Percentiles rank a stretch among this genome's conserved stretches.
Conservation (phyloP, 768 basidiomycete species). For the Leucocoprinus sp. region DNA sequence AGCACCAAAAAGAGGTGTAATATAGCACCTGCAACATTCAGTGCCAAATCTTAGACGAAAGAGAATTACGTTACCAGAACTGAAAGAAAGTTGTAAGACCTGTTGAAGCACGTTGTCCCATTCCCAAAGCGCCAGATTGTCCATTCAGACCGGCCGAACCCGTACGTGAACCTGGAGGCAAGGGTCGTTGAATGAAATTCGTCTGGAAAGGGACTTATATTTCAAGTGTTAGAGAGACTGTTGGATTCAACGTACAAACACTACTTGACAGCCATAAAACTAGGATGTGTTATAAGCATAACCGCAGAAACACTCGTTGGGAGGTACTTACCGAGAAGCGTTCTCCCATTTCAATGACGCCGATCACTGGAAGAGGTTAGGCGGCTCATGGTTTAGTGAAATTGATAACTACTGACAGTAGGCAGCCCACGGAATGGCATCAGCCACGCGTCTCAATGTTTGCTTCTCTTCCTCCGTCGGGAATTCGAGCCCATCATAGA, state of each 20-base stretch:
- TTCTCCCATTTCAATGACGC: conserved; percentile 61
- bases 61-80: conserved; percentile 44
- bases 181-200: conserved; percentile 68
- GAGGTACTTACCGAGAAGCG: conserved; percentile 54
- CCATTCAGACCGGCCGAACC: conserved; percentile 48
- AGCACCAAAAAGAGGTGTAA: conserved; percentile 55
- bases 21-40: conserved; percentile 36
- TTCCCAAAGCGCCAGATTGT: conserved; percentile 60
- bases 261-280: conserved; percentile 41
- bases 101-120: conserved; percentile 63
- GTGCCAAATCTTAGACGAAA: not conserved
- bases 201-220: conserved; percentile 28
- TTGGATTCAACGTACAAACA: conserved; percentile 31
- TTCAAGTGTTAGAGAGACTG: not conserved
- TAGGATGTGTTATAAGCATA: conserved; percentile 10
- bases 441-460: conserved; percentile 55
- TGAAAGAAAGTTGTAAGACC: conserved; percentile 65
- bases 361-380: too few relatives aligned
- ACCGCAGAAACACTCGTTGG: not conserved
- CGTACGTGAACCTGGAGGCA: conserved; percentile 57
- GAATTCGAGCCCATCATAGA: conserved; percentile 49
- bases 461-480: conserved; percentile 54
- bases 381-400: too few relatives aligned
- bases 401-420: conserved; percentile 30
- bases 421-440: conserved; percentile 49